These are phyloP conservation scores for Ustilago trichophora DNA, from an alignment of 1,284 basidiomycete genomes.

Conservation along the genomic window DNA sequence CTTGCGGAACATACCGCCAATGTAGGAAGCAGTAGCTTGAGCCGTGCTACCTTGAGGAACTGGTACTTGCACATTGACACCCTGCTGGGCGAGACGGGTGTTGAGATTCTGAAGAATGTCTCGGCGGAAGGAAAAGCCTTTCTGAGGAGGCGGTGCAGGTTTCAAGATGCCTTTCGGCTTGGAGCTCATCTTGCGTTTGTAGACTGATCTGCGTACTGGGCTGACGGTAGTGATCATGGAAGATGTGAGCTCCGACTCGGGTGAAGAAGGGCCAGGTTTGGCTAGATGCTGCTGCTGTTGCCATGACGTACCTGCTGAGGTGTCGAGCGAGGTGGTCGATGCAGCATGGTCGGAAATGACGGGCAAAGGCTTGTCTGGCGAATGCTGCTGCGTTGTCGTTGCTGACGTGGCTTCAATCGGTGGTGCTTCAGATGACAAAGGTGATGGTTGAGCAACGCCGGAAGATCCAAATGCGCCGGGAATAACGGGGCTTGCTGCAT, in stretches of 20 bases:
- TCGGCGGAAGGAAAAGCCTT: constrained; percentile 59
- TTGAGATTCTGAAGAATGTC: constrained; percentile 62
- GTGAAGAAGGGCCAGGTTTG: constrained; percentile 1
- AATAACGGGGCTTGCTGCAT: constrained; percentile 1
- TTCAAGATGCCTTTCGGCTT: constrained; percentile 59
- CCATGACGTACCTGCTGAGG: constrained; percentile 2
- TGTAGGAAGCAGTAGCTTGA: constrained; percentile 45
- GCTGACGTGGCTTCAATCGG: no score
- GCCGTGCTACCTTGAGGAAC: constrained; percentile 50
- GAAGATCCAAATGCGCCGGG: constrained; percentile 9
- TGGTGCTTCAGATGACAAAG: no score
- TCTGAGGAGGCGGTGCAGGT: constrained; percentile 52
- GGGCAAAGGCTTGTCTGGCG: constrained; percentile 22
- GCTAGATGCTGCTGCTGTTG: constrained; percentile 1
- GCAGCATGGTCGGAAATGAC: neutral
- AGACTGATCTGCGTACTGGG: constrained; percentile 38
- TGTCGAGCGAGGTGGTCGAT: constrained; percentile 3
- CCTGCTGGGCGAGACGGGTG: constrained; percentile 61
- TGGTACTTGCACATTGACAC: constrained; percentile 62
- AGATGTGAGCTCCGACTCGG: constrained; percentile 14
- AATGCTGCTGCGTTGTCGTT: no score
- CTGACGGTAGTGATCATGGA: constrained; percentile 35
- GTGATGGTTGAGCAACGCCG: neutral
- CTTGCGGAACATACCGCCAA: constrained; percentile 57
- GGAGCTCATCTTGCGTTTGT: constrained; percentile 40